phyloP scores from a whole-genome alignment of 2,329 filamentous ascomycete species.

The Helotiales sp. region DNA sequence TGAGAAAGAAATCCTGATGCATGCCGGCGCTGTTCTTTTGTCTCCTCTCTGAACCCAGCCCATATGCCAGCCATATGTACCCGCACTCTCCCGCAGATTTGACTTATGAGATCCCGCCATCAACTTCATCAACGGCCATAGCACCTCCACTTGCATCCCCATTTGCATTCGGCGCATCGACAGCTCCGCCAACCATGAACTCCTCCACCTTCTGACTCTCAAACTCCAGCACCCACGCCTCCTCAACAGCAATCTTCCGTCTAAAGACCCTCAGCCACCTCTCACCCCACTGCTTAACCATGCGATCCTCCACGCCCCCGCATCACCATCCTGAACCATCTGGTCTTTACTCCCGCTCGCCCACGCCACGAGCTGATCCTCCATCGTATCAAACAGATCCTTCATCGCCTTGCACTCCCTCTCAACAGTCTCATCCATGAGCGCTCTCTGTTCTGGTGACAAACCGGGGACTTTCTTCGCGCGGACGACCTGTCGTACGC shows the following conservation, averaged over 20 bases:
- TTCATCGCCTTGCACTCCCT: slow-evolving; percentile 77
- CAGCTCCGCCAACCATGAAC: slow-evolving; percentile 5
- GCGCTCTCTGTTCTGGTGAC: slow-evolving; percentile 51
- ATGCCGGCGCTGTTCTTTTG: neutral
- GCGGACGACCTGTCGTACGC: slow-evolving; percentile 78
- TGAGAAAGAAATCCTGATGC: neutral
- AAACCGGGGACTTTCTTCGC: slow-evolving; percentile 63
- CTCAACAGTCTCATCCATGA: slow-evolving; percentile 66
- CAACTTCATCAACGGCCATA: neutral
- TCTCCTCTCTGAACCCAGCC: neutral
- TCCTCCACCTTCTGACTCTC: slow-evolving; percentile 37
- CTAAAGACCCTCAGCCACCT: slow-evolving; percentile 87
- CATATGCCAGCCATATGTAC: neutral
- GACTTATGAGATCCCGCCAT: neutral
- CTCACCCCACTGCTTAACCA: slow-evolving; percentile 80
- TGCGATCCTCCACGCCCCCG: slow-evolving; percentile 60
- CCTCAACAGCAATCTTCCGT: slow-evolving; percentile 83
- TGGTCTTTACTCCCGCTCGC: slow-evolving; percentile 75
- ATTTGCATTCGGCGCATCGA: neutral
- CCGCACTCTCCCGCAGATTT: neutral
- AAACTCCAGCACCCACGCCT: slow-evolving; percentile 61
- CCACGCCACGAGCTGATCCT: slow-evolving; percentile 76
- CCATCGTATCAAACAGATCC: slow-evolving; percentile 79
- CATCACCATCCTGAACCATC: slow-evolving; percentile 70
- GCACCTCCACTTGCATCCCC: slow-evolving; percentile 18